Base-by-base conservation (phyloP, 2,329 filamentous ascomycete genomes). In the Talaromyces sp. region DNA sequence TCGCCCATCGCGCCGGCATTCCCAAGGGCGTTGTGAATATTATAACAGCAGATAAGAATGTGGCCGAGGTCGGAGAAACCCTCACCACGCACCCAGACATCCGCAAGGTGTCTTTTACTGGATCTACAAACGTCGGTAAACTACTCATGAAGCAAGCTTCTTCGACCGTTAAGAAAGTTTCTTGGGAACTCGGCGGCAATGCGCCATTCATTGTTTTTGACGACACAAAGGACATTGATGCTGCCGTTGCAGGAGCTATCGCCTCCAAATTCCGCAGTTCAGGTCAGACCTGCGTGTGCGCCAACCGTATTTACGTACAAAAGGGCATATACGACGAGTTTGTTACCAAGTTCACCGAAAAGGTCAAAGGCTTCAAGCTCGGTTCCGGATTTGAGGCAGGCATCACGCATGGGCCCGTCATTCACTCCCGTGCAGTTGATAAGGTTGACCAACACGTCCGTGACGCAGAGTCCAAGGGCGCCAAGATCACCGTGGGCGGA, bases 131-230 rank as follows among this genome's bases (percentile, higher is more conserved):
- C 45, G 84, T 87, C 3, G 84, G 84, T 22, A 85, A 81, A 64
- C 75, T 97, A 76, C 84, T 99, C 56, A 96, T 97, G 91, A 89
- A 89, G 78, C 92, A 97, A 75, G 87, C 88, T 10, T 84, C 91
- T 0, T 82, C 84, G 40, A 96, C 91, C 0, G 77, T 91, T 28
- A 97, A 97, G 82, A 89, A 89, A 70, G 79, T 89, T 1, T 94
- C 89, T 0, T 89, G 96, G 72, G 93, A 97, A 72, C 87, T 97
- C 1, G 93, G 93, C 56, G 94, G 93, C 50, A 97, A 97, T 72
- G 89, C 93, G 0, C 93, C 93, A 1, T 96, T 97, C 71, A 97
- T 97, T 64, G 91, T 97, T 35, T 97, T 97, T 69, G 91, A 97
- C 68, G 93, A 97, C 68, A 72, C 73, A 15, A 89, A 93, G 19